Base-by-base conservation (phyloP, 2,329 filamentous ascomycete genomes). In the Epichloe hybrida region DNA sequence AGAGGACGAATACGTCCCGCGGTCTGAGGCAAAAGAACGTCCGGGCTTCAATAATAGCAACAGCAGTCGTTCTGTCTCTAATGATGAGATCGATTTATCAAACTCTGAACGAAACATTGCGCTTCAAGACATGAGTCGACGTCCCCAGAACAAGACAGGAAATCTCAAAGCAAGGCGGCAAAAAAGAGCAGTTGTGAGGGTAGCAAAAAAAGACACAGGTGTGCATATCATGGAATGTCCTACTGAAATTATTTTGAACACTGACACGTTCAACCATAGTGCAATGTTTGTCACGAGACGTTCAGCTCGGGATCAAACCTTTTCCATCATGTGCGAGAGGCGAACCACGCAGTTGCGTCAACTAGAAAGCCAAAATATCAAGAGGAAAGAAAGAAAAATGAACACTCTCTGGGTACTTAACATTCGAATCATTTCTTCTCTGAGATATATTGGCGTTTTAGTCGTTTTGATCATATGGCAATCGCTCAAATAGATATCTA, bases 261-360 rank as follows among this genome's bases (percentile, higher is more conserved):
- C 27, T 20, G 8, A 31, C 41, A 15, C 4, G n/a, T 34, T 23
- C 17, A 45, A 48, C 48, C 71, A 65, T 65, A 74, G 51, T 78
- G 75, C 57, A 60, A 65, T 27, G 64, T 69, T 15, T 80, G 76
- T 56, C 61, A 66, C 3, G 66, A 68, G 52, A 55, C 52, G 1
- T 80, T 78, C 51, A 56, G 77, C 0, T 88, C 84, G 1, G 83
- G 81, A 57, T 84, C 79, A 5, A 81, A 80, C 56, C 67, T 94
- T 17, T 91, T 91, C 63, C 71, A 77, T 49, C 88, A 94, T 64
- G 74, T 93, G 52, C 78, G 80, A 54, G 76, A 81, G 9, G 67
- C 77, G 17, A 69, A 69, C 9, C 86, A 93, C 68, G 84, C 83
- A 5, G 77, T 80, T 34, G 70, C 71, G 3, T 62, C 70, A 27